A percentile compares a stretch with the other conserved stretches of the same genome.
Evolutionary conservation across 257 asterid genomes (phyloP).

Genomic region (Solanum commersonii): DNA sequence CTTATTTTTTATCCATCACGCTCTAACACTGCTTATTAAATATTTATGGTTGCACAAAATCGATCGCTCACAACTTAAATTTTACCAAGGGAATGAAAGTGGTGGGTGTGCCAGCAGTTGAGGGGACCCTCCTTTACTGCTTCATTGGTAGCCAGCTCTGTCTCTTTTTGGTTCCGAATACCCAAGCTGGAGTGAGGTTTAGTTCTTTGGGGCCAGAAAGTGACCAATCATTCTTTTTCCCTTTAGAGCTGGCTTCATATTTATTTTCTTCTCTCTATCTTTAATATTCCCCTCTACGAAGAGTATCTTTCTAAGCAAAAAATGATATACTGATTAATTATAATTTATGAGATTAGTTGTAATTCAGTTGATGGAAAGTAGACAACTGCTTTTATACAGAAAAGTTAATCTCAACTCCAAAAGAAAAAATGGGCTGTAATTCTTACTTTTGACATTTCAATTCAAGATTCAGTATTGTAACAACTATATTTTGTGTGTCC

Average conservation of each 20-base stretch:
- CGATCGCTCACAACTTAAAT: too few species aligned
- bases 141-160: conserved; percentile 4
- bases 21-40: too few species aligned
- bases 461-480: background rate
- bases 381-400: background rate
- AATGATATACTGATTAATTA: background rate
- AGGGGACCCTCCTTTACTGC: conserved; percentile 7
- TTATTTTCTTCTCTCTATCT: background rate
- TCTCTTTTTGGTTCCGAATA: background rate
- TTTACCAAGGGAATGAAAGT: background rate
- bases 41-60: too few species aligned
- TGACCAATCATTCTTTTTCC: conserved; percentile 12
- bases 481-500: background rate
- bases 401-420: background rate
- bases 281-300: background rate
- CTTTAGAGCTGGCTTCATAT: conserved; percentile 20
- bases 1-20: too few species aligned
- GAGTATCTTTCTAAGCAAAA: background rate
- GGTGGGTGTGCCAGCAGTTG: conserved; percentile 6
- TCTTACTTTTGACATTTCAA: background rate
- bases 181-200: conserved; percentile 16
- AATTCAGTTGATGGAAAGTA: background rate
- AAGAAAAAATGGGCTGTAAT: background rate
- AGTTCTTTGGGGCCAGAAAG: conserved; percentile 9
- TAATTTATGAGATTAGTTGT: conserved; percentile 6